Conservation (phyloP, 1,284 basidiomycete genomes). For the Leccinum pseudoinsigne region DNA sequence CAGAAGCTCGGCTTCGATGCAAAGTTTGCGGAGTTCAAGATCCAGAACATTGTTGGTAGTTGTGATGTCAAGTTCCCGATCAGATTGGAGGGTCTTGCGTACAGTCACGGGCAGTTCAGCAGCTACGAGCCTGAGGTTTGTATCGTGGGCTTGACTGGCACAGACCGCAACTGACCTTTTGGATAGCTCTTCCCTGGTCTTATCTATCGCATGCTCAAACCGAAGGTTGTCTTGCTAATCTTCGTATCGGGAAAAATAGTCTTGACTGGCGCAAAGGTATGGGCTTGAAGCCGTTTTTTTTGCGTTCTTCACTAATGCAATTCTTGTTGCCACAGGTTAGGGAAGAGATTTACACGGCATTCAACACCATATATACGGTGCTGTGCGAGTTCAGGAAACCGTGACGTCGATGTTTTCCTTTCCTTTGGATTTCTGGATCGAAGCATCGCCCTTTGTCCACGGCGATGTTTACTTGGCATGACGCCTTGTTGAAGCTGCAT, state of each 20-base stretch:
- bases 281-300: conserved; percentile 4
- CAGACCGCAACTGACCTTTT: conserved; percentile 5
- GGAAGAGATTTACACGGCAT: conserved; percentile 99
- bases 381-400: conserved; percentile 89
- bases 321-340: conserved; percentile 66
- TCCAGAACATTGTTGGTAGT: conserved; percentile 98
- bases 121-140: conserved; percentile 95
- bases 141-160: conserved; percentile 12
- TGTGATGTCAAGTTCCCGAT: conserved; percentile 99
- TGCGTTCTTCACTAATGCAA: conserved; percentile 44
- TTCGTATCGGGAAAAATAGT: conserved; percentile 99
- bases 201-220: conserved; percentile 99
- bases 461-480: conserved; percentile 12
- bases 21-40: conserved; percentile 99
- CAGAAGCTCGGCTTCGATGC: conserved; percentile 99
- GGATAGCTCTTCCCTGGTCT: conserved; percentile 94
- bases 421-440: conserved; percentile 3
- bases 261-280: conserved; percentile 97
- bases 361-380: conserved; percentile 98
- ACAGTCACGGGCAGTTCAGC: conserved; percentile 98
- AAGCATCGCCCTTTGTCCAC: conserved; percentile 8
- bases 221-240: conserved; percentile 97
- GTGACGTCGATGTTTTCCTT: conserved; percentile 35
- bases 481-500: conserved; percentile 10
- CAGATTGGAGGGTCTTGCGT: conserved; percentile 95